These are phyloP conservation scores for Kluyveromyces dobzhanskii DNA, from an alignment of 805 yeast species.

Conservation along the genomic window DNA sequence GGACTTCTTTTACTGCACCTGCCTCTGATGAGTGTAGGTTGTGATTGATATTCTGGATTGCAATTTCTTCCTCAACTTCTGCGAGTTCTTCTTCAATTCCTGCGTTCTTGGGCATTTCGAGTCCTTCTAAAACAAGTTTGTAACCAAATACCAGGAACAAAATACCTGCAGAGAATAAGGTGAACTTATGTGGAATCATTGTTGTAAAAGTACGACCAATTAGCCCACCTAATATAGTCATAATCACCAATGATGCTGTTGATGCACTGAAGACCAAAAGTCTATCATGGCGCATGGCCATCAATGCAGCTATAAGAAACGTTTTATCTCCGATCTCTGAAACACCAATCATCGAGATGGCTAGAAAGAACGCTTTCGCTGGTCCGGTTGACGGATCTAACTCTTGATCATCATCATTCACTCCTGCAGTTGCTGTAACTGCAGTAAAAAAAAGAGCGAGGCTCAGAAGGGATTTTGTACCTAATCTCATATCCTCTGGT, in stretches of 20 bases:
- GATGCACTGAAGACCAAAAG: conserved; percentile 83
- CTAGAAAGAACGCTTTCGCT: conserved; percentile 54
- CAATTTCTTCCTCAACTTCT: conserved; percentile 92
- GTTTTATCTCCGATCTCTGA: conserved; percentile 98
- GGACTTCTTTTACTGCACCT: conserved; percentile 29
- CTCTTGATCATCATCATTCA: conserved; percentile 3
- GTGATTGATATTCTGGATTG: conserved; percentile 46
- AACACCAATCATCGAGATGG: conserved; percentile 85
- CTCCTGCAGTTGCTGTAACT: conserved; percentile 8
- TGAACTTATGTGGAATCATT: conserved; percentile 66
- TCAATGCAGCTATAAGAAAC: conserved; percentile 88
- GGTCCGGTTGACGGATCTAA: conserved; percentile 11
- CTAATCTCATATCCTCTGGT: neutral
- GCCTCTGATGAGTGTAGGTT: conserved; percentile 51
- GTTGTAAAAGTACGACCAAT: conserved; percentile 89
- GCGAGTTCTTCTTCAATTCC: conserved; percentile 95
- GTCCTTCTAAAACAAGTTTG: conserved; percentile 71
- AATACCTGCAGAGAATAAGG: conserved; percentile 73
- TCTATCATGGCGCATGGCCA: conserved; percentile 94
- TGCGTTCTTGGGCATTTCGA: conserved; percentile 65
- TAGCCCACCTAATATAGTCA: conserved; percentile 86
- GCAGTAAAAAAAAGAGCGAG: neutral
- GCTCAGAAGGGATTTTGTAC: neutral
- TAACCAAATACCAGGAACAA: conserved; percentile 79
- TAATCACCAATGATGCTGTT: conserved; percentile 71